These are phyloP conservation scores for Cladophialophora carrionii DNA, from an alignment of 2,329 filamentous ascomycete species.

Conservation along the genomic window DNA sequence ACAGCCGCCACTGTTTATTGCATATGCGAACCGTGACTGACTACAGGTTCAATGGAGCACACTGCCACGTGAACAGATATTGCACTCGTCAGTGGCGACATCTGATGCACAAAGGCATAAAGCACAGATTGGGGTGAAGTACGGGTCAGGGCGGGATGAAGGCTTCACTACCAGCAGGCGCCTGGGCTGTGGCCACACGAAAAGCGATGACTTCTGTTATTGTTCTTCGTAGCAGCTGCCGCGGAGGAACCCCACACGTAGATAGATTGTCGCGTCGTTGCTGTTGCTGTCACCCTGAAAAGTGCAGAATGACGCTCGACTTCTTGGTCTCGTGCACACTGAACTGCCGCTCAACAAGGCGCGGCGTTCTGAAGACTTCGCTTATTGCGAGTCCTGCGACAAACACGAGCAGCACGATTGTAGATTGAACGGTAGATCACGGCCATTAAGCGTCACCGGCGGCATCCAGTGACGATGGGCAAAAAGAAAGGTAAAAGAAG, in stretches of 20 bases:
- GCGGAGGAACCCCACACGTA: slow-evolving; percentile 16
- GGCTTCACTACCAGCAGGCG: neutral
- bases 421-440: slow-evolving; percentile 24
- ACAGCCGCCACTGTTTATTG: neutral
- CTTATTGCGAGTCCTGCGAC: slow-evolving; percentile 16
- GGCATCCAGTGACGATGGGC: slow-evolving; percentile 20
- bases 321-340: slow-evolving; percentile 15
- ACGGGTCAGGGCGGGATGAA: neutral
- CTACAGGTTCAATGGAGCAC: slow-evolving; percentile 1
- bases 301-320: slow-evolving; percentile 18
- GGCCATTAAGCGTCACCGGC: slow-evolving; percentile 14
- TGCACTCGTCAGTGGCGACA: slow-evolving; percentile 22
- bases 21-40: neutral
- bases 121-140: slow-evolving; percentile 12
- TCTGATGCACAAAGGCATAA: slow-evolving; percentile 22
- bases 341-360: slow-evolving; percentile 16
- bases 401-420: slow-evolving; percentile 16
- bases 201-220: slow-evolving; percentile 2
- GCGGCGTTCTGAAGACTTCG: slow-evolving; percentile 9
- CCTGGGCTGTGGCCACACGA: neutral
- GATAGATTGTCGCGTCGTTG: slow-evolving; percentile 27
- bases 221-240: slow-evolving; percentile 1
- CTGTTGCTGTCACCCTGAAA: slow-evolving; percentile 13
- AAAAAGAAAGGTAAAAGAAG: slow-evolving; percentile 17
- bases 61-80: slow-evolving; percentile 25